Evolutionary conservation across 768 basidiomycete genomes (phyloP).

Genomic region (Cubamyces sp.): DNA sequence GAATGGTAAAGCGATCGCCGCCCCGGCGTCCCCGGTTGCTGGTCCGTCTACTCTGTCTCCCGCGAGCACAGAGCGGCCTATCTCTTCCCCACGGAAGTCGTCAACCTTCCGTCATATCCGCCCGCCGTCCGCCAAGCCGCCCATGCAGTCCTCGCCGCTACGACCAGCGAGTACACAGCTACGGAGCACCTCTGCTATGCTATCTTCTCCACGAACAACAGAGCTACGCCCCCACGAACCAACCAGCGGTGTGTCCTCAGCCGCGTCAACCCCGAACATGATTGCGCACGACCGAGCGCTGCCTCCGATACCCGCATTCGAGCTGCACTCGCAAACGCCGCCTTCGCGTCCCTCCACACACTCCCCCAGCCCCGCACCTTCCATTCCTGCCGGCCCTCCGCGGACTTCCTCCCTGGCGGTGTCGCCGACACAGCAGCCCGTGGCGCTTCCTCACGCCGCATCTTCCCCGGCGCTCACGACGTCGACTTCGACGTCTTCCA

Average conservation of each 20-base stretch:
- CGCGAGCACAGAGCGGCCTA: conserved; percentile 8
- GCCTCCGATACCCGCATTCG: conserved; percentile 30
- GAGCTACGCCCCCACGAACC: conserved; percentile 13
- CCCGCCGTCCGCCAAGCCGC: conserved; percentile 27
- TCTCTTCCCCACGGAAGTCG: conserved; percentile 38
- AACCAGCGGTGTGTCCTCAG: conserved; percentile 26
- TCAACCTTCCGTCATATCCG: conserved; percentile 59
- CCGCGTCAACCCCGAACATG: conserved; percentile 26
- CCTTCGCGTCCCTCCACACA: conserved; percentile 26
- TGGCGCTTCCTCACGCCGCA: neutral
- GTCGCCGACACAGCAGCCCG: conserved; percentile 9
- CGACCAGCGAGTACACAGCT: conserved; percentile 34
- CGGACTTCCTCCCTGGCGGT: conserved; percentile 15
- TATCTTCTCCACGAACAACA: conserved; percentile 25
- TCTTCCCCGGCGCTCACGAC: conserved; percentile 27
- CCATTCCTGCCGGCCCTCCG: conserved; percentile 11
- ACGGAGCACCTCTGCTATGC: conserved; percentile 21
- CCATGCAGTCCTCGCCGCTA: conserved; percentile 41
- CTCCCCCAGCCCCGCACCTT: conserved; percentile 27
- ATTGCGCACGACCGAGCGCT: conserved; percentile 27
- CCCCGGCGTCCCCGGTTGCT: conserved; percentile 19
- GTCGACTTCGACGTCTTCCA: conserved; percentile 22
- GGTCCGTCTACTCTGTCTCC: conserved; percentile 25
- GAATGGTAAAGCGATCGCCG: conserved; percentile 20
- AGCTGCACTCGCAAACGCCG: conserved; percentile 21